phyloP scores from a whole-genome alignment of 768 basidiomycete genomes.

The Podaxis mareebaensis region DNA sequence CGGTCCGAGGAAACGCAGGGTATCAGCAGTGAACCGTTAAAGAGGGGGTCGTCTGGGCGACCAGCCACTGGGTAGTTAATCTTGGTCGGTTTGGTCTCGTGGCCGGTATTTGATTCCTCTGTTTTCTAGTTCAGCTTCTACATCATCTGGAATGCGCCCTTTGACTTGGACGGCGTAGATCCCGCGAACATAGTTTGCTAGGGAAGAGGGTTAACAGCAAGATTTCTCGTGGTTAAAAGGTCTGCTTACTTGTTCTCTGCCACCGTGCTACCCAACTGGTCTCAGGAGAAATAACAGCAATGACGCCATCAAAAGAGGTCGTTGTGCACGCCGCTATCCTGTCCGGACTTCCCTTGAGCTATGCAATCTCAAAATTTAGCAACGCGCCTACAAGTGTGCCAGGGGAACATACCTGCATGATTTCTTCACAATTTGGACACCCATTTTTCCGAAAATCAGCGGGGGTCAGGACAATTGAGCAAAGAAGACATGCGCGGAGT shows the following conservation, averaged over 20 bases:
- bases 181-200: conserved; percentile 84
- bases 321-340: conserved; percentile 87
- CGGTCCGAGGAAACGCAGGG: background rate
- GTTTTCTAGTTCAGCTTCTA: conserved; percentile 76
- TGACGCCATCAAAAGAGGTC: conserved; percentile 89
- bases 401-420: conserved; percentile 70
- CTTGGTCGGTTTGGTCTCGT: conserved; percentile 76
- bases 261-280: conserved; percentile 95
- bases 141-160: conserved; percentile 82
- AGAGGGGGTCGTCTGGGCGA: no score
- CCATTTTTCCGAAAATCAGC: conserved; percentile 83
- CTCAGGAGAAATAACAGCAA: conserved; percentile 83
- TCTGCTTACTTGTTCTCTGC: conserved; percentile 84
- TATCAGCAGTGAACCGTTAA: no score
- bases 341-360: conserved; percentile 91
- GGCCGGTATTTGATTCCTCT: conserved; percentile 85
- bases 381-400: background rate
- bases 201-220: conserved; percentile 9
- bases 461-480: conserved; percentile 85
- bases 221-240: conserved; percentile 2
- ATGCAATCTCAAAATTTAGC: conserved; percentile 1
- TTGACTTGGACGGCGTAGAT: conserved; percentile 93
- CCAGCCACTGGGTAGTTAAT: conserved; percentile 33
- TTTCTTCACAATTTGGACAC: conserved; percentile 97
- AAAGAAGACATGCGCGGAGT: conserved; percentile 89